Evolutionary conservation across 805 yeast genomes (phyloP).

Genomic region (Cyberlindnera misumaiensis): DNA sequence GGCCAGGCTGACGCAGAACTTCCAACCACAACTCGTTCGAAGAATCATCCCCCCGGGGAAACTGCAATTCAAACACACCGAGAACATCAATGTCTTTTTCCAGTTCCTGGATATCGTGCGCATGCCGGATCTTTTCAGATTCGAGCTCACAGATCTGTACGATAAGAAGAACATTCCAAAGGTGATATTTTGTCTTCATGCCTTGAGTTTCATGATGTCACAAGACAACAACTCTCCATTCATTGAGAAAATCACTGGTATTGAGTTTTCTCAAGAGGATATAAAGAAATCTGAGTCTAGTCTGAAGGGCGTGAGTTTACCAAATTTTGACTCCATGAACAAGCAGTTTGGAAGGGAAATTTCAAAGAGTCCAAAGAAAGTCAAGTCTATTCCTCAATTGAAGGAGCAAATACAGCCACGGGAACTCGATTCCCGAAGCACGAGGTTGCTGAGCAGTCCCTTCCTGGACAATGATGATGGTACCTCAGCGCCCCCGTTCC

Average conservation of each 20-base stretch:
- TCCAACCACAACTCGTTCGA: constrained; percentile 59
- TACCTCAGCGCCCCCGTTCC: constrained; percentile 5
- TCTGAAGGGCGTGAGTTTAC: constrained; percentile 63
- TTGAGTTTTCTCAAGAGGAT: constrained; percentile 63
- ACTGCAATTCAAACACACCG: constrained; percentile 84
- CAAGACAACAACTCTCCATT: constrained; percentile 47
- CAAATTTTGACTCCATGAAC: constrained; percentile 62
- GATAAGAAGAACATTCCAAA: constrained; percentile 90
- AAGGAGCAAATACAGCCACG: neutral
- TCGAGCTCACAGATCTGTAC: constrained; percentile 88
- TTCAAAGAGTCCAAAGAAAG: constrained; percentile 12
- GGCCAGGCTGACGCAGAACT: constrained; percentile 68
- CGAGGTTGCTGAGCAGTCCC: constrained; percentile 10
- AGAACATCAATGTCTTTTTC: constrained; percentile 83
- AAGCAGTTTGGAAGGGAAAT: constrained; percentile 31
- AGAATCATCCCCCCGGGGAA: constrained; percentile 50
- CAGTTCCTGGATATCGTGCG: constrained; percentile 58
- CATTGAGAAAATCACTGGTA: constrained; percentile 57
- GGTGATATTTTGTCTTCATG: constrained; percentile 90
- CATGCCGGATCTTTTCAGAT: constrained; percentile 82
- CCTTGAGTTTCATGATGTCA: constrained; percentile 68
- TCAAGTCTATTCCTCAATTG: neutral
- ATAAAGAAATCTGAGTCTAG: constrained; percentile 56
- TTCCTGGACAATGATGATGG: constrained; percentile 12
- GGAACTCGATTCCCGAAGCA: neutral